Percentiles rank a stretch among this genome's conserved stretches.
phyloP scores from a whole-genome alignment of 495 filamentous ascomycete genomes.

The Trypethelium eluteriae region DNA sequence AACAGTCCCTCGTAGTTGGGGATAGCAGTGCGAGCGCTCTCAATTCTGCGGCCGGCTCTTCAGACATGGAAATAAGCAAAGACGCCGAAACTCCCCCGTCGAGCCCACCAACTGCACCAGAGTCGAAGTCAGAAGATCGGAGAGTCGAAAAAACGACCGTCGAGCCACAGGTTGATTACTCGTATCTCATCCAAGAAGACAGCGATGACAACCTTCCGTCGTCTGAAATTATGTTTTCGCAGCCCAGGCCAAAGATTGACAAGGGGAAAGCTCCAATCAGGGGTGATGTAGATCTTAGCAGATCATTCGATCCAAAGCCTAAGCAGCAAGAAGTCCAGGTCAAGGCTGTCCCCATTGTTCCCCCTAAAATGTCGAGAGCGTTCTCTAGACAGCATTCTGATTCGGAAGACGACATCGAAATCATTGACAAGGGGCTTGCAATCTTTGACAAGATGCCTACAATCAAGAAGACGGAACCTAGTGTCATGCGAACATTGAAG shows the following conservation, averaged over 20 bases:
- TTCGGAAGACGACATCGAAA: slow-evolving; percentile 62
- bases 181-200: slow-evolving; percentile 8
- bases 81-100: slow-evolving; percentile 43
- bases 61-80: slow-evolving; percentile 43
- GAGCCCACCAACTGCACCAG: slow-evolving; percentile 23
- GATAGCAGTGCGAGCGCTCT: not conserved
- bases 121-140: not conserved
- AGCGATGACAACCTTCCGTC: slow-evolving; percentile 16
- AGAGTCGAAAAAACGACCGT: not conserved
- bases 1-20: not conserved
- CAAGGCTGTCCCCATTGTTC: not conserved
- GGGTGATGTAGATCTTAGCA: slow-evolving; percentile 12
- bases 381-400: slow-evolving; percentile 34
- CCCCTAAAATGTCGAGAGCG: slow-evolving; percentile 9
- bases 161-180: not conserved
- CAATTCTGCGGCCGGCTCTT: slow-evolving; percentile 30
- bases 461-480: slow-evolving; percentile 50
- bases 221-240: slow-evolving; percentile 15
- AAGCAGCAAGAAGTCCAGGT: slow-evolving; percentile 30
- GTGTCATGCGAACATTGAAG: slow-evolving; percentile 59
- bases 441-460: slow-evolving; percentile 64
- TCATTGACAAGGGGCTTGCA: slow-evolving; percentile 45
- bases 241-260: slow-evolving; percentile 32
- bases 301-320: slow-evolving; percentile 29
- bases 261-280: slow-evolving; percentile 42